phyloP scores from a whole-genome alignment of 1,139 yeast species.

The Hansenula lynferdii region DNA sequence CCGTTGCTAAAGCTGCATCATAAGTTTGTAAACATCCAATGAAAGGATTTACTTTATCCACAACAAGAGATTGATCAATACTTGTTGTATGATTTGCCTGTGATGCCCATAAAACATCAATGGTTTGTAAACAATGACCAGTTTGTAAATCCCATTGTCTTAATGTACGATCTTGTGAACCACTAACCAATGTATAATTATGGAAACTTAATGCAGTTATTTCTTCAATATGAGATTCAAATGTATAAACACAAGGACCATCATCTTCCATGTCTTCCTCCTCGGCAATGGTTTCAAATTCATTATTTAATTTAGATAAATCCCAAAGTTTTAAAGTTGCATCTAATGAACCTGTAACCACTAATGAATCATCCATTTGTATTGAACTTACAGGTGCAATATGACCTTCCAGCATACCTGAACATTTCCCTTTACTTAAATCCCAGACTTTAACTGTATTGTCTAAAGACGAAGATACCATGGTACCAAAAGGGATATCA shows the following conservation, averaged over 20 bases:
- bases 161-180: slow-evolving; percentile 84
- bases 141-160: slow-evolving; percentile 87
- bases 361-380: slow-evolving; percentile 46
- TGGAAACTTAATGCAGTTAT: slow-evolving; percentile 56
- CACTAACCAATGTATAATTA: slow-evolving; percentile 60
- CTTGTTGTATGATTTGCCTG: slow-evolving; percentile 16
- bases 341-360: slow-evolving; percentile 61
- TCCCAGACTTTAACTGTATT: slow-evolving; percentile 88
- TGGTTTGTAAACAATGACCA: slow-evolving; percentile 49
- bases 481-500: slow-evolving; percentile 64
- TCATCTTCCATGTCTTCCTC: slow-evolving; percentile 26
- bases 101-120: slow-evolving; percentile 57
- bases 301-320: slow-evolving; percentile 24
- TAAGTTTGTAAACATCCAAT: slow-evolving; percentile 59
- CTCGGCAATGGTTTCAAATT: slow-evolving; percentile 15
- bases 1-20: slow-evolving; percentile 72
- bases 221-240: slow-evolving; percentile 61
- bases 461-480: slow-evolving; percentile 78
- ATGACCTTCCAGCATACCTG: slow-evolving; percentile 49
- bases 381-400: slow-evolving; percentile 51
- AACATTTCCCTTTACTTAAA: slow-evolving; percentile 45
- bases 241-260: slow-evolving; percentile 36
- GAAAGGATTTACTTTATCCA: slow-evolving; percentile 29
- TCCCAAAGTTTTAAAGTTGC: slow-evolving; percentile 62
- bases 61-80: slow-evolving; percentile 10